phyloP scores from a whole-genome alignment of 2,329 filamentous ascomycete genomes.

The Elsinoe necatrix region DNA sequence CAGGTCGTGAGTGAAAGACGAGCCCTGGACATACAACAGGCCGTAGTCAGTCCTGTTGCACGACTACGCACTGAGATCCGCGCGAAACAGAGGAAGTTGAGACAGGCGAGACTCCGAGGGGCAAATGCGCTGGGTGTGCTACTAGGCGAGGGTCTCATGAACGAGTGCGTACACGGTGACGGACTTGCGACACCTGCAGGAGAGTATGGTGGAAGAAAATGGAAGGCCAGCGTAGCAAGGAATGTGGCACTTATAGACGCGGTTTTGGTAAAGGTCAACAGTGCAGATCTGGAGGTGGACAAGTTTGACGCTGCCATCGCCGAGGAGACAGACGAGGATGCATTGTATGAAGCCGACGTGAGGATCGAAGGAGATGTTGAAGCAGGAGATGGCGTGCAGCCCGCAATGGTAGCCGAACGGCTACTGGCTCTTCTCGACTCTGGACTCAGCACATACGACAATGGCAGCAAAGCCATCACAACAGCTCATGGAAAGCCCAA shows the following conservation, averaged over 20 bases:
- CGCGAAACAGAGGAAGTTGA: slow-evolving; percentile 62
- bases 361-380: slow-evolving; percentile 28
- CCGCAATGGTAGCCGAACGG: slow-evolving; percentile 55
- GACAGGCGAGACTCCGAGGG: slow-evolving; percentile 66
- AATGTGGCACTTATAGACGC: slow-evolving; percentile 81
- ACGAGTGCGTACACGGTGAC: slow-evolving; percentile 34
- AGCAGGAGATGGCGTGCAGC: slow-evolving; percentile 27
- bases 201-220: slow-evolving; percentile 37
- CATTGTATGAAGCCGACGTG: slow-evolving; percentile 37
- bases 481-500: slow-evolving; percentile 66
- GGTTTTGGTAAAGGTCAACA: slow-evolving; percentile 63
- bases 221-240: slow-evolving; percentile 68
- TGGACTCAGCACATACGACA: slow-evolving; percentile 59
- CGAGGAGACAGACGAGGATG: slow-evolving; percentile 46
- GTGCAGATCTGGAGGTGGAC: slow-evolving; percentile 47
- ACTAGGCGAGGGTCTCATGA: slow-evolving; percentile 72
- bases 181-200: slow-evolving; percentile 24
- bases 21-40: slow-evolving; percentile 59
- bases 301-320: slow-evolving; percentile 50
- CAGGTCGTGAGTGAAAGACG: slow-evolving; percentile 67
- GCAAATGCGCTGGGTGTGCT: slow-evolving; percentile 81
- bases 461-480: slow-evolving; percentile 48
- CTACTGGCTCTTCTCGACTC: slow-evolving; percentile 60
- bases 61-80: slow-evolving; percentile 66
- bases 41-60: slow-evolving; percentile 70